These are phyloP conservation scores for Erodium moschatum DNA, from an alignment of 441 rosid species.

Conservation along the genomic window DNA sequence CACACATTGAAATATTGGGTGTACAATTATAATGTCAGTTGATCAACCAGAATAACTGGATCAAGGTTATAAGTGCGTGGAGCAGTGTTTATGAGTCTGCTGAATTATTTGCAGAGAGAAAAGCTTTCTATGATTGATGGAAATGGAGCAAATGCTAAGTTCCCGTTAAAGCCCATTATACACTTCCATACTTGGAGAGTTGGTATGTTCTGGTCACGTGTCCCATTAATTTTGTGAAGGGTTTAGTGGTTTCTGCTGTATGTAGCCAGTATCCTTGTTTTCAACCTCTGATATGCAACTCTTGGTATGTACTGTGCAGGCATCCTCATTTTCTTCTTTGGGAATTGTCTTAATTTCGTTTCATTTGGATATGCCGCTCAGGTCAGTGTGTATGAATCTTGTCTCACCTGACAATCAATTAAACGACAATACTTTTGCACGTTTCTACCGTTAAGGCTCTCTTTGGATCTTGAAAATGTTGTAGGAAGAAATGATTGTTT, in stretches of 20 bases:
- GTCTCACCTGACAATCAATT: background rate
- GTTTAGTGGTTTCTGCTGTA: background rate
- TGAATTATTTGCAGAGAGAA: constrained; percentile 58
- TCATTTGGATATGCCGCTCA: constrained; percentile 99
- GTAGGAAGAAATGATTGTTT: too few relatives aligned
- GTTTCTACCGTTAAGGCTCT: background rate
- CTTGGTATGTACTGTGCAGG: constrained; percentile 43
- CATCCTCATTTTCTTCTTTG: constrained; percentile 67
- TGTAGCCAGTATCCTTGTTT: too few relatives aligned
- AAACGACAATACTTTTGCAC: too few relatives aligned
- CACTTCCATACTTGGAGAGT: constrained; percentile 92
- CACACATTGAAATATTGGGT: too few relatives aligned
- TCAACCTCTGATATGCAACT: constrained; percentile 18
- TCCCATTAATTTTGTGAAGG: constrained; percentile 12
- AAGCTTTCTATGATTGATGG: constrained; percentile 47
- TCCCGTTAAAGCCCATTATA: constrained; percentile 60
- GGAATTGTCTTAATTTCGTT: constrained; percentile 91
- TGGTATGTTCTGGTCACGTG: constrained; percentile 46
- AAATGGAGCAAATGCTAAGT: constrained; percentile 57
- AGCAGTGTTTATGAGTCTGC: too few relatives aligned
- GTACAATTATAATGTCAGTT: too few relatives aligned
- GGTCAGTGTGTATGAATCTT: constrained; percentile 40
- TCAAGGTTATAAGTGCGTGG: too few relatives aligned
- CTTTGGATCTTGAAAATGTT: background rate
- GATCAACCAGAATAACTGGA: too few relatives aligned